Evolutionary conservation across 805 yeast genomes (phyloP).

Genomic region (Lipomyces yamanashiensis): DNA sequence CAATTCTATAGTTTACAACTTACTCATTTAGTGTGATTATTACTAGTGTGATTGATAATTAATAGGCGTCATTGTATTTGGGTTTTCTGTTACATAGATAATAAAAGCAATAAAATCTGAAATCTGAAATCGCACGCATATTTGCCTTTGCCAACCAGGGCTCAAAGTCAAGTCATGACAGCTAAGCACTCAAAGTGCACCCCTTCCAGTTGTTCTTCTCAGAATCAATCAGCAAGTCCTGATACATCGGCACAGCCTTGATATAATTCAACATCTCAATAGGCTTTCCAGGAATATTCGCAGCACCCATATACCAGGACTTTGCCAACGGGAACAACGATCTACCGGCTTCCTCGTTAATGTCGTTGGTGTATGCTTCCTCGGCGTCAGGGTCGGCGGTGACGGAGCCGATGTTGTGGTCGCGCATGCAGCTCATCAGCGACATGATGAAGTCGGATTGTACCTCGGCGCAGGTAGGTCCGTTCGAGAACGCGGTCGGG

Average conservation of each 20-base stretch:
- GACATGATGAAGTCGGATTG: slow-evolving; percentile 40
- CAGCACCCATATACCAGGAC: slow-evolving; percentile 44
- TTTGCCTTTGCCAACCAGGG: no score
- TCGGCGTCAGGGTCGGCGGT: slow-evolving; percentile 39
- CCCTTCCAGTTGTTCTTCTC: no score
- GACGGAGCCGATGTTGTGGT: slow-evolving; percentile 20
- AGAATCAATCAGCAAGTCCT: no score
- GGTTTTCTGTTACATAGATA: no score
- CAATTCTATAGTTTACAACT: no score
- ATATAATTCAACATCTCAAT: slow-evolving; percentile 38
- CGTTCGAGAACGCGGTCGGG: slow-evolving; percentile 44
- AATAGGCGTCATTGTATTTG: no score
- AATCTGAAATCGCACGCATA: no score
- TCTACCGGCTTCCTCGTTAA: slow-evolving; percentile 28
- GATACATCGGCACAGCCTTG: background rate
- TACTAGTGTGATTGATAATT: no score
- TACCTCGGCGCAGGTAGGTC: slow-evolving; percentile 41
- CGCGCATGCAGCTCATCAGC: slow-evolving; percentile 24
- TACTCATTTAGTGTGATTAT: no score
- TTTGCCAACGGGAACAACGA: slow-evolving; percentile 39
- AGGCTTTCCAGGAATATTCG: slow-evolving; percentile 43
- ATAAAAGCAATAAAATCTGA: no score
- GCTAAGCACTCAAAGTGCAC: no score
- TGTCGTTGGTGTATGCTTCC: slow-evolving; percentile 34
- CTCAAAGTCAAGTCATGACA: no score